Conservation (phyloP, 768 basidiomycete species). For the Suillus subaureus region DNA sequence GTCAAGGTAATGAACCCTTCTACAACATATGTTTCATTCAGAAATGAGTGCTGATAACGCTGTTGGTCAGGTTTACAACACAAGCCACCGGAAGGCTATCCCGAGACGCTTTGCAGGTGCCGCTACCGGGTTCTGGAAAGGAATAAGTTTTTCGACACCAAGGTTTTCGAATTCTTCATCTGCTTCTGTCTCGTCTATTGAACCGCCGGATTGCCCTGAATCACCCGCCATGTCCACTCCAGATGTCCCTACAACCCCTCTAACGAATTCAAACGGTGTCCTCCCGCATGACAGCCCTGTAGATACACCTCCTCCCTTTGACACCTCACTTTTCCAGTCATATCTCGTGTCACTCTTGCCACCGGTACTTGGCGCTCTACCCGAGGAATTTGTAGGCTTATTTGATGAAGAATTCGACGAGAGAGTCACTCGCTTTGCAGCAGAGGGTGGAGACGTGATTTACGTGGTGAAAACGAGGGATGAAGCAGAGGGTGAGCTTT, state of each 20-base stretch:
- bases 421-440: slow-evolving; percentile 72
- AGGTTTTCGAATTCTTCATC: slow-evolving; percentile 18
- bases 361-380: slow-evolving; percentile 74
- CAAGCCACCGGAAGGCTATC: slow-evolving; percentile 28
- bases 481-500: slow-evolving; percentile 65
- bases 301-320: slow-evolving; percentile 53
- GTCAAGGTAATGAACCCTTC: slow-evolving; percentile 11
- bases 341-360: slow-evolving; percentile 78
- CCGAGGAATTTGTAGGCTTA: slow-evolving; percentile 63
- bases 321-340: slow-evolving; percentile 66
- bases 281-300: slow-evolving; percentile 32
- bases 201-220: slow-evolving; percentile 13
- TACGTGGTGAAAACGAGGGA: slow-evolving; percentile 83
- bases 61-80: slow-evolving; percentile 33
- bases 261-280: slow-evolving; percentile 32
- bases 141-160: slow-evolving; percentile 22
- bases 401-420: slow-evolving; percentile 80
- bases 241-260: slow-evolving; percentile 27
- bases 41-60: slow-evolving; percentile 17
- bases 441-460: slow-evolving; percentile 73
- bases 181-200: slow-evolving; percentile 7
- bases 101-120: slow-evolving; percentile 24
- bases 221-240: slow-evolving; percentile 11
- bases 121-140: slow-evolving; percentile 27
- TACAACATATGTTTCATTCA: not conserved